A percentile compares a stretch with the other conserved stretches of the same genome.
Evolutionary conservation across 164 flowering plant species (phyloP).

Genomic region (Berberis thunbergii): DNA sequence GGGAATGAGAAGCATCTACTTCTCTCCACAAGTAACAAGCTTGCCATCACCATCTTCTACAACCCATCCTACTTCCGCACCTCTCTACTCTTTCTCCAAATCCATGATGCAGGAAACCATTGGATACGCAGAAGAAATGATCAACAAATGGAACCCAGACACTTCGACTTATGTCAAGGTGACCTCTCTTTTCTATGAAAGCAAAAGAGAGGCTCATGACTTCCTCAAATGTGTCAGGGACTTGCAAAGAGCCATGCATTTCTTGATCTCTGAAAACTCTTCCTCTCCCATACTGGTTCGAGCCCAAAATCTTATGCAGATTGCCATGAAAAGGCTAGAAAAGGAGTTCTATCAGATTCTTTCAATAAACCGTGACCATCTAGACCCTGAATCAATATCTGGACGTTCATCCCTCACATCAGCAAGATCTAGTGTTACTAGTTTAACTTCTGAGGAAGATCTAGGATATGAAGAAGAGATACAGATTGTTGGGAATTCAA

Average conservation of each 20-base stretch:
- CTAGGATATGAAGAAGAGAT: conserved; percentile 23
- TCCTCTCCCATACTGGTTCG: conserved; percentile 30
- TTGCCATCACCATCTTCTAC: neutral
- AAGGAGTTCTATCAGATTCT: conserved; percentile 55
- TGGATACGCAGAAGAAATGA: conserved; percentile 18
- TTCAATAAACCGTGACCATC: conserved; percentile 28
- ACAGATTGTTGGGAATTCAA: conserved; percentile 11
- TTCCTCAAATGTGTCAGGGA: conserved; percentile 29
- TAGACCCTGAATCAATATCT: conserved; percentile 50
- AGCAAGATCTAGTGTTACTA: conserved; percentile 2
- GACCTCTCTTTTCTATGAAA: conserved; percentile 28
- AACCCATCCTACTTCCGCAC: conserved; percentile 1
- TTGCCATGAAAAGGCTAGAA: conserved; percentile 55
- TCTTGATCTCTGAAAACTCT: conserved; percentile 18
- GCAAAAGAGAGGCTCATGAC: conserved; percentile 32
- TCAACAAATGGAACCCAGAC: conserved; percentile 33
- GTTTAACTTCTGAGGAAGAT: conserved; percentile 29
- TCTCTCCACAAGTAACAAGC: neutral
- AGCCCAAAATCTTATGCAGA: conserved; percentile 47
- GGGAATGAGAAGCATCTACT: conserved; percentile 16
- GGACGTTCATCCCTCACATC: conserved; percentile 23
- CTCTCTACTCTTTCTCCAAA: conserved; percentile 29
- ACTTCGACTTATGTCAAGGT: conserved; percentile 11
- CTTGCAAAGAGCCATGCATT: conserved; percentile 52
- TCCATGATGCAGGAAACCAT: conserved; percentile 42